Base-by-base conservation (phyloP, 768 basidiomycete species). In the Cystobasidium ongulense region DNA sequence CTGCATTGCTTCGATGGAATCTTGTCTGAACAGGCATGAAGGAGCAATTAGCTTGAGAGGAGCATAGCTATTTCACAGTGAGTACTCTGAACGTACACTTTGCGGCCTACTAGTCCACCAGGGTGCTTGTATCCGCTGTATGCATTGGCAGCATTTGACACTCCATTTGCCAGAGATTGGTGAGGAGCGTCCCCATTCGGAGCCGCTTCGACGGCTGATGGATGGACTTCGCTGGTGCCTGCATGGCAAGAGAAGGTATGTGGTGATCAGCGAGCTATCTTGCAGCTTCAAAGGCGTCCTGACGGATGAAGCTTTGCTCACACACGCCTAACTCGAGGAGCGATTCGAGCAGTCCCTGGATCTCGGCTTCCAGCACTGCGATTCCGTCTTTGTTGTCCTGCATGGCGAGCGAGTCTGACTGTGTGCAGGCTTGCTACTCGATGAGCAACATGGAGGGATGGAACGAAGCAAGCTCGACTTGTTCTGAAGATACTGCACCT, bases 221-320 rank as follows among this genome's bases (percentile, higher is more conserved):
- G 54, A 17, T 71, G 68, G 3, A 71, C 68, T 18, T 71, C 68
- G 54, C 52, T 71, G 11, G 68, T 59, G 36, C 68, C 68, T 71
- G 63, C 35, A 18, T 4, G 33, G 7, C 8, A 7, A 11, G 29
- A 52, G 52, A 21, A n/a, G n/a, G 46, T 50, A 7, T 21, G 18
- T 35, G 21, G 38, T 5, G 7, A 29, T 29, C 35, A 2, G 27
- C 21, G 8, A 41, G 35, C 18, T 15, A 2, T 18, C 27, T 5
- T 8, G 10, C 35, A 21, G 8, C 18, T 33, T 64, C 63, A 18
- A 38, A 15, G 63, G 15, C 4, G 41, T 43, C 7, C 29, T 29
- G 50, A 21, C n/a, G 10, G 25, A 18, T 38, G 13, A 36, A 25
- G 35, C 68, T 36, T 15, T 15, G 38, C 68, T n/a, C 17, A 71